These are phyloP conservation scores for Monascus ruber DNA, from an alignment of 2,329 filamentous ascomycete species.

Conservation along the genomic window DNA sequence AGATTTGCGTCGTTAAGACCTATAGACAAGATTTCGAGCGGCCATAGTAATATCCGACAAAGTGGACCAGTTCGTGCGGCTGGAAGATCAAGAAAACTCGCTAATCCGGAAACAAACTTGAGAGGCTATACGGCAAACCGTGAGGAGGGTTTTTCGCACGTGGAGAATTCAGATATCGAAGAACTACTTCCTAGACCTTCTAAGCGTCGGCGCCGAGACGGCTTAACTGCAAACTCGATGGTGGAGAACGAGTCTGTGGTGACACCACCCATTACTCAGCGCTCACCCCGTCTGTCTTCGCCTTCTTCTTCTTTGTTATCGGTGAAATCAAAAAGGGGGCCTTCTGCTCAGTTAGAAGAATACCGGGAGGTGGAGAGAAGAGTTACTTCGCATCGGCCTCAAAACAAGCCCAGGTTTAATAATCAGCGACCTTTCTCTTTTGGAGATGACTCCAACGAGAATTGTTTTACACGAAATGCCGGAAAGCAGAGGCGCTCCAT, in stretches of 20 bases:
- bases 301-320: conserved; percentile 10
- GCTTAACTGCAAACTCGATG: conserved; percentile 2
- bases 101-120: conserved; percentile 1
- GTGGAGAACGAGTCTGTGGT: conserved; percentile 9
- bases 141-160: not conserved
- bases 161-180: conserved; percentile 8
- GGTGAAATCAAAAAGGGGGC: conserved; percentile 1
- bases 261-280: conserved; percentile 2
- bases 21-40: conserved; percentile 12
- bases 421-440: conserved; percentile 1
- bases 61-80: conserved; percentile 23
- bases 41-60: conserved; percentile 9
- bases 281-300: conserved; percentile 10
- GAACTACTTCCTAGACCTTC: conserved; percentile 9
- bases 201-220: conserved; percentile 20
- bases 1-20: conserved; percentile 9
- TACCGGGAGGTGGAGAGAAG: conserved; percentile 12
- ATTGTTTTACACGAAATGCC: conserved; percentile 14
- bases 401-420: conserved; percentile 2
- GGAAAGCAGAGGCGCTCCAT: conserved; percentile 11
- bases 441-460: conserved; percentile 9
- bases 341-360: conserved; percentile 5
- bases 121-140: not conserved
- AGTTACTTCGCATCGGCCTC: conserved; percentile 2
- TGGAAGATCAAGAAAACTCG: conserved; percentile 7